Base-by-base conservation (phyloP, 1,284 basidiomycete species). In the Sphagnurus paluster region DNA sequence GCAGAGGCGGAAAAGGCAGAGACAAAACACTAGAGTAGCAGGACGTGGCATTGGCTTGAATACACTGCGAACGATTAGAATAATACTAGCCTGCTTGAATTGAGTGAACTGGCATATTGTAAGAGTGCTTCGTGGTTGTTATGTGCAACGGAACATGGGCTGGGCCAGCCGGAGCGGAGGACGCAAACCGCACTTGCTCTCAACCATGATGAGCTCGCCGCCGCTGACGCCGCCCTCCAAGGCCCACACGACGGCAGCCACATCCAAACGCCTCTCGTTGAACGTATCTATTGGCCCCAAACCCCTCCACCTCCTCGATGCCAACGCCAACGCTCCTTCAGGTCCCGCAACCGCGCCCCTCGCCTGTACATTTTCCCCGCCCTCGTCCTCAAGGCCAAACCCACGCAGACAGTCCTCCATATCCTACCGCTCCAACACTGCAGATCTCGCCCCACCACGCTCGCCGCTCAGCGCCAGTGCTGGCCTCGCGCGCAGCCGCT, bases 1-100 rank as follows among this genome's bases (percentile, higher is more conserved):
- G 81, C 76, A 48, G 87, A 88, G 60, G 87, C 87, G 39, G 87
- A 90, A 73, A 87, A 86, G 69, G 84, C 79, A 61, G 63, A 60
- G 26, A 53, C 63, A 34, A 72, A 69, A 54, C 72, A 75, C 56
- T 74, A 69, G 62, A 55, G 36, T 52, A 40, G 34, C 23, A 30
- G 38, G 35, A 33, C 32, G 40, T 48, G 49, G 23, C 39, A 24
- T 40, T 17, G 19, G 41, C 20, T 21, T 25, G 17, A 50, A 47
- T 50, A 50, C 33, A 47, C 44, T 41, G 32, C 41, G 40, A 17
- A 42, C 25, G 33, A 40, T 44, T 44, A 42, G 36, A 48, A 32
- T 48, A 39, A 11, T 19, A 39, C 25, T 17, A 29, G 38, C 38
- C n/a, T 13, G 21, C 21, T 11, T 37, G 5, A 19, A 13, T 5